Evolutionary conservation across 2,329 filamentous ascomycete species (phyloP).

Genomic region (Neoascochyta sp.): DNA sequence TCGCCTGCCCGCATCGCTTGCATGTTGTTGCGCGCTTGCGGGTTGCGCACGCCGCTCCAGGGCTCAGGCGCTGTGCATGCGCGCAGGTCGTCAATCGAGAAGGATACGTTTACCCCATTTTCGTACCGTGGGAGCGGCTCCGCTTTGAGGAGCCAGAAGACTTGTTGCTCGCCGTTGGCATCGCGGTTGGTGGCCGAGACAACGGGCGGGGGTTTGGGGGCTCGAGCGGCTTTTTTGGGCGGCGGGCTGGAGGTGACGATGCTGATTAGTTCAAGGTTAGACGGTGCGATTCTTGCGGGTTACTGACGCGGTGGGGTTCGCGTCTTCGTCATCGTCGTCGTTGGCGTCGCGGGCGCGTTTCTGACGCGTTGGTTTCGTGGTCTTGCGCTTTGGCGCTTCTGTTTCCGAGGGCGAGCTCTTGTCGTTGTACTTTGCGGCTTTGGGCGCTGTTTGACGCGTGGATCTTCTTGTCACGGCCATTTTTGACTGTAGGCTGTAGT

Average conservation of each 20-base stretch:
- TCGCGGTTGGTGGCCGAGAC: conserved; percentile 24
- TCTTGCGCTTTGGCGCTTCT: conserved; percentile 17
- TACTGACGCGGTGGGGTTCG: conserved; percentile 4
- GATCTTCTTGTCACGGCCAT: conserved; percentile 32
- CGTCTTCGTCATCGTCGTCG: conserved; percentile 7
- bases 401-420: conserved; percentile 13
- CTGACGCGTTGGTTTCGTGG: conserved; percentile 22
- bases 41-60: conserved; percentile 69
- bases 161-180: conserved; percentile 24
- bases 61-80: conserved; percentile 72
- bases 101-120: conserved; percentile 83
- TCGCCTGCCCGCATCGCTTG: conserved; percentile 88
- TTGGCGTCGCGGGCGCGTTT: conserved; percentile 26
- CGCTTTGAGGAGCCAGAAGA: conserved; percentile 51
- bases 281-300: too few relatives aligned
- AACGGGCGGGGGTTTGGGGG: conserved; percentile 9
- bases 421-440: conserved; percentile 20
- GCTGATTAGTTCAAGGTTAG: too few relatives aligned
- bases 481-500: conserved; percentile 3
- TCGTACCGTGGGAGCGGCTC: conserved; percentile 82
- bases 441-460: conserved; percentile 21
- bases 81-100: conserved; percentile 87
- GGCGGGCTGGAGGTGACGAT: too few relatives aligned
- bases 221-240: conserved; percentile 19
- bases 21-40: conserved; percentile 77